Evolutionary conservation across 2,329 filamentous ascomycete species (phyloP).

Genomic region (Colletotrichum trifolii): DNA sequence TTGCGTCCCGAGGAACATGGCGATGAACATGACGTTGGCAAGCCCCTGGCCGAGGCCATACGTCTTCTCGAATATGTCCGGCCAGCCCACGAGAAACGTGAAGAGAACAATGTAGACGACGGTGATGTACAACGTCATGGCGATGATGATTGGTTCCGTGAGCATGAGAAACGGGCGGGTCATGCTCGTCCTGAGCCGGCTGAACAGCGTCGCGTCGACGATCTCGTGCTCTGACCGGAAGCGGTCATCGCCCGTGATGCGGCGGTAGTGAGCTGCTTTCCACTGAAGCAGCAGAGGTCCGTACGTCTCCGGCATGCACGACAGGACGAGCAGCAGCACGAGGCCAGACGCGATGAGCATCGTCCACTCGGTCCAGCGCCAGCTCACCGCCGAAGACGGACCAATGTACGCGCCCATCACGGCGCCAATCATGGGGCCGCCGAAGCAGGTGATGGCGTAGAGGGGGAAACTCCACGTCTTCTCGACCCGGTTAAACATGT

Average conservation of each 20-base stretch:
- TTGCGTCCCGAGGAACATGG: constrained; percentile 55
- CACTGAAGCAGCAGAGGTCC: constrained; percentile 64
- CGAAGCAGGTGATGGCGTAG: constrained; percentile 57
- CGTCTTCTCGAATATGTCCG: constrained; percentile 57
- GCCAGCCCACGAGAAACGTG: constrained; percentile 63
- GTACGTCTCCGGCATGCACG: constrained; percentile 76
- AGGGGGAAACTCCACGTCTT: constrained; percentile 53
- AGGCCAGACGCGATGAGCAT: constrained; percentile 71
- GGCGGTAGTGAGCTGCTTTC: constrained; percentile 69
- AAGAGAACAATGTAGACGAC: constrained; percentile 66
- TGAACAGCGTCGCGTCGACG: constrained; percentile 60
- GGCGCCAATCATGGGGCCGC: constrained; percentile 54
- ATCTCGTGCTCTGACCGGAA: constrained; percentile 74
- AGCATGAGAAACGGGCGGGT: constrained; percentile 54
- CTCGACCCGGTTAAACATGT: constrained; percentile 49
- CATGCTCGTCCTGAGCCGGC: constrained; percentile 59
- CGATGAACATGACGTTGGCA: constrained; percentile 55
- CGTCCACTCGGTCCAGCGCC: constrained; percentile 74
- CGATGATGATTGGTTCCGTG: constrained; percentile 51
- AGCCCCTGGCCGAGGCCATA: constrained; percentile 56
- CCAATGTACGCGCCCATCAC: constrained; percentile 72
- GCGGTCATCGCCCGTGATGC: constrained; percentile 69
- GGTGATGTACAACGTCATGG: constrained; percentile 61
- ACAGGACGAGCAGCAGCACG: constrained; percentile 64
- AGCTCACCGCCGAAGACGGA: constrained; percentile 61